Base-by-base conservation (phyloP, 139 green algal species). In the Tetraselmis chui region DNA sequence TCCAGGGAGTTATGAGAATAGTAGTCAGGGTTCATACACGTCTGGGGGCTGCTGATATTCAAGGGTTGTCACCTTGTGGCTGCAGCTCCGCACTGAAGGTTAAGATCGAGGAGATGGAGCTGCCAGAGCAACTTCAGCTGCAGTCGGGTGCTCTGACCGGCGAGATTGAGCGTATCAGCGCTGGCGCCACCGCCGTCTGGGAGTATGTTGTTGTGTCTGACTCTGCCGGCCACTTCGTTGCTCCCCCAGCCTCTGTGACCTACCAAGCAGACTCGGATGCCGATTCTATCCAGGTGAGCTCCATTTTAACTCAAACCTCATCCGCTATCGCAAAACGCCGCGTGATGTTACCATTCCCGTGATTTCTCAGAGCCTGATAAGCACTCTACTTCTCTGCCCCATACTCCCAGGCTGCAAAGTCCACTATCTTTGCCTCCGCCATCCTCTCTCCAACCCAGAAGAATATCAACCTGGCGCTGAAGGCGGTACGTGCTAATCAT, bases 11-110 rank as follows among this genome's bases (percentile, higher is more conserved):
- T n/a, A n/a, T n/a, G n/a, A n/a, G n/a, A n/a, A n/a, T n/a, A n/a
- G n/a, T n/a, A n/a, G n/a, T n/a, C n/a, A n/a, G n/a, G n/a, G n/a
- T n/a, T n/a, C n/a, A n/a, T n/a, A n/a, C n/a, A n/a, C n/a, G n/a
- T n/a, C n/a, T n/a, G n/a, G n/a, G n/a, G n/a, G n/a, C n/a, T n/a
- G n/a, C n/a, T n/a, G n/a, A n/a, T n/a, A n/a, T n/a, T n/a, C n/a
- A n/a, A n/a, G n/a, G n/a, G n/a, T n/a, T n/a, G n/a, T n/a, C n/a
- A n/a, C n/a, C n/a, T n/a, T n/a, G n/a, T n/a, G n/a, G 25, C 59
- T 31, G 78, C 75, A 89, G 86, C 75, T 84, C 86, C 5, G 86
- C 86, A 11, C 75, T 74, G 30, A 32, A 81, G 29, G 86, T 89
- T 26, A 78, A 84, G 59, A 29, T 86, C 24, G 45, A 59, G 30